Evolutionary conservation across 2,329 filamentous ascomycete genomes (phyloP).

Genomic region (Fusarium brachygibbosum): DNA sequence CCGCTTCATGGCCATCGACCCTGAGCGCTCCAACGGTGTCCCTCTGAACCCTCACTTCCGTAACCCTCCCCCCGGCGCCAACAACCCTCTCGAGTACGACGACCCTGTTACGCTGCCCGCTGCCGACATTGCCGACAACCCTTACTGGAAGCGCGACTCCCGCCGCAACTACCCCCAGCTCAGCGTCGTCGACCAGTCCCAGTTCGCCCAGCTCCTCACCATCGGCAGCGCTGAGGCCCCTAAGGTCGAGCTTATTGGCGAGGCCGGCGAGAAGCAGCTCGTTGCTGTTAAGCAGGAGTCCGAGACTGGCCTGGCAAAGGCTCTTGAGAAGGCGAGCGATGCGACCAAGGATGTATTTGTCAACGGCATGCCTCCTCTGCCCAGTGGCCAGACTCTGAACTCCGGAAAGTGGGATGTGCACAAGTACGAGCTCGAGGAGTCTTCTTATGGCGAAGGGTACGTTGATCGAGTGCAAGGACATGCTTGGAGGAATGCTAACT

Average conservation of each 20-base stretch:
- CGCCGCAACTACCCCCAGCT: slow-evolving; percentile 85
- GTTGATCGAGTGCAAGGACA: slow-evolving; percentile 53
- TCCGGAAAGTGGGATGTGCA: slow-evolving; percentile 73
- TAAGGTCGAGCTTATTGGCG: slow-evolving; percentile 84
- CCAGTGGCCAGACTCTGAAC: slow-evolving; percentile 73
- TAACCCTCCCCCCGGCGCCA: slow-evolving; percentile 73
- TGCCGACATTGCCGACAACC: slow-evolving; percentile 60
- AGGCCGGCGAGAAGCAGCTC: slow-evolving; percentile 71
- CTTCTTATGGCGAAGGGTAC: slow-evolving; percentile 78
- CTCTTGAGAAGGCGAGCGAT: slow-evolving; percentile 73
- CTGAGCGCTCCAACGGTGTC: slow-evolving; percentile 89
- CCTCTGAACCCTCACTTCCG: slow-evolving; percentile 95
- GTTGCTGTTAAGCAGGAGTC: slow-evolving; percentile 82
- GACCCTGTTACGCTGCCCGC: slow-evolving; percentile 71
- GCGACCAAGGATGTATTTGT: slow-evolving; percentile 76
- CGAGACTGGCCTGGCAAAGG: slow-evolving; percentile 78
- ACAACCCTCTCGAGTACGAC: slow-evolving; percentile 55
- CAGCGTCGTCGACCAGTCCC: slow-evolving; percentile 84
- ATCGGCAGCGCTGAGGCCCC: slow-evolving; percentile 86
- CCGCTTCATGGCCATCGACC: slow-evolving; percentile 82
- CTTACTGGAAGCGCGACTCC: slow-evolving; percentile 87
- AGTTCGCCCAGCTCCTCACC: slow-evolving; percentile 86
- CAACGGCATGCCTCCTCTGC: slow-evolving; percentile 87
- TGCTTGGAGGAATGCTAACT: slow-evolving; percentile 36
- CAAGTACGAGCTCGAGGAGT: slow-evolving; percentile 74